These are phyloP conservation scores for Metschnikowia anglica DNA, from an alignment of 805 yeast species.

Conservation along the genomic window DNA sequence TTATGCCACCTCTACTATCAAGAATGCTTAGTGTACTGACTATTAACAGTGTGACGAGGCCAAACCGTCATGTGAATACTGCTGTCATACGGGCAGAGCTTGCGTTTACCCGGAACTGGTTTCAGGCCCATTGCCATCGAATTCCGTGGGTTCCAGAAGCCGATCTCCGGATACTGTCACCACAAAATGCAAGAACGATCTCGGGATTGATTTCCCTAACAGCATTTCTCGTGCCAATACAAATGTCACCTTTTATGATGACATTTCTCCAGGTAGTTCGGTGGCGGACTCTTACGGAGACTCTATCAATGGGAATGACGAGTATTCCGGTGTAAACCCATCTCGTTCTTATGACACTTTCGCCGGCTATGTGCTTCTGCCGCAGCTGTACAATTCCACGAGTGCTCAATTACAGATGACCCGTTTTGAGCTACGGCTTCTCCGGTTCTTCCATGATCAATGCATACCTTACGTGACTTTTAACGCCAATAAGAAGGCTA, in stretches of 20 bases:
- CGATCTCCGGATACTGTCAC: too few species aligned
- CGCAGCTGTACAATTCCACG: conserved; percentile 17
- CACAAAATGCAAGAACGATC: too few species aligned
- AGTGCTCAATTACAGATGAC: conserved; percentile 23
- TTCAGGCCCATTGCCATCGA: background rate
- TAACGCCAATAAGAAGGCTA: conserved; percentile 23
- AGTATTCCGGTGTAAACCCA: background rate
- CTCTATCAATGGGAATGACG: background rate
- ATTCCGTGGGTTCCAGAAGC: too few species aligned
- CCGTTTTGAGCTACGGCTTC: conserved; percentile 26
- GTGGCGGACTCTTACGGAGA: conserved; percentile 4
- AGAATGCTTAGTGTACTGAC: conserved; percentile 10
- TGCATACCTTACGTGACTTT: conserved; percentile 30
- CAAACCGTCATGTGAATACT: conserved; percentile 35
- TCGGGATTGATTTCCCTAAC: too few species aligned
- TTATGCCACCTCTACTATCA: too few species aligned
- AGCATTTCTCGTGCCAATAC: too few species aligned
- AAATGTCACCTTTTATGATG: too few species aligned
- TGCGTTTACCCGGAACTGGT: conserved; percentile 25
- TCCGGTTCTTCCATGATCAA: conserved; percentile 29
- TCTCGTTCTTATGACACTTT: background rate
- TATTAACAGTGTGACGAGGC: conserved; percentile 33
- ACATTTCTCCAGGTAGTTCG: background rate
- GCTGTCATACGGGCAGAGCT: conserved; percentile 26
- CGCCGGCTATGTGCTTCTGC: conserved; percentile 1